Base-by-base conservation (phyloP, 2,329 filamentous ascomycete species). In the Fusarium transvaalense region DNA sequence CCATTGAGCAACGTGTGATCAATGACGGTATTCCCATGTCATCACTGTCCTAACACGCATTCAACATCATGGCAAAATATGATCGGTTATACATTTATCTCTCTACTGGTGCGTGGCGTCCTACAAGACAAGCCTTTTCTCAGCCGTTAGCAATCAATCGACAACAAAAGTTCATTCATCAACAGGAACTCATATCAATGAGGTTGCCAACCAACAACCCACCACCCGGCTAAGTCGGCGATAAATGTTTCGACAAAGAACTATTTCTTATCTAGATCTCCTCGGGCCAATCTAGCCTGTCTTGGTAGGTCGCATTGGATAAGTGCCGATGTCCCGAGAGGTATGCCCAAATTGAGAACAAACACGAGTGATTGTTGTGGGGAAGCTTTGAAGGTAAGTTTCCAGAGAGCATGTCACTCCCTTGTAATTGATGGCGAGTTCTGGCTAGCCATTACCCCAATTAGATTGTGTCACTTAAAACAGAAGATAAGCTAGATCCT, bases 181-280 rank as follows among this genome's bases (percentile, higher is more conserved):
- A 6, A 17, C 6, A 10, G 29, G 19, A 5, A 7, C 1, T 19
- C 21, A 12, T n/a, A 25, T 50, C 23, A 25, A 19, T 9, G 7
- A 31, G 29, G n/a, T 31, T 32, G 23, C 12, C 42, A 38, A 19
- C 13, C 39, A 41, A 41, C 27, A 43, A 7, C 34, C 6, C 29
- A 39, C 6, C 29, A 39, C n/a, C 34, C 59, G 59, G 61, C 38
- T 64, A 58, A 64, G 6, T 64, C 61, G 61, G 61, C 59, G 38
- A 64, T 35, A 47, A 25, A 47, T 38, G 35, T 25, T 1, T 37
- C 6, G 41, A 5, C n/a, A 45, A 32, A 15, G 10, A 34, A 29
- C 6, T 6, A 29, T 47, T 23, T n/a, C 59, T 43, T 62, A 42
- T 62, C 41, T 21, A 61, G 58, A 34, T 19, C 4, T 23, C 25